These are phyloP conservation scores for Mycena galopus DNA, from an alignment of 768 basidiomycete species.

Conservation along the genomic window DNA sequence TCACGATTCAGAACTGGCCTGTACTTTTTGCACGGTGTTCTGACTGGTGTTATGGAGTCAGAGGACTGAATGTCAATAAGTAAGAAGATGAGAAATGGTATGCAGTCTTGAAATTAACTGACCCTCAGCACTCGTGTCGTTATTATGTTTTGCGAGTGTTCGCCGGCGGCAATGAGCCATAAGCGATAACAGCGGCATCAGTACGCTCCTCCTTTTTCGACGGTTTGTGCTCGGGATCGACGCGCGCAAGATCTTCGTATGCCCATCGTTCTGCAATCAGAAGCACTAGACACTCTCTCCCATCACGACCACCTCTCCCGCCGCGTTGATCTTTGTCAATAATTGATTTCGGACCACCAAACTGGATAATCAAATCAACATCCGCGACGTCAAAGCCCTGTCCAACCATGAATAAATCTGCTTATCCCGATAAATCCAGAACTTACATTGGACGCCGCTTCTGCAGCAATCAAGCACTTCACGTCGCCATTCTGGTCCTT, in stretches of 20 bases:
- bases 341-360: not conserved
- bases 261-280: slow-evolving; percentile 19
- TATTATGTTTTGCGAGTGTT: not conserved
- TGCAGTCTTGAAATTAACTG: not conserved
- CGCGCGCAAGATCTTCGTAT: not conserved
- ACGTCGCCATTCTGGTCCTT: not conserved
- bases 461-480: not conserved
- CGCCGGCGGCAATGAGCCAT: not conserved
- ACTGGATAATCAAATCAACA: not conserved
- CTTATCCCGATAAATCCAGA: no score
- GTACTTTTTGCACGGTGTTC: not conserved
- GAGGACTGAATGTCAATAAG: not conserved
- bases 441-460: slow-evolving; percentile 3
- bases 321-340: slow-evolving; percentile 7
- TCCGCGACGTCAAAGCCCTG: not conserved
- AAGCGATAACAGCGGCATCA: not conserved
- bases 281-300: slow-evolving; percentile 1
- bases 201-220: not conserved
- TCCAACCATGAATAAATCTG: no score
- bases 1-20: not conserved
- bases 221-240: not conserved
- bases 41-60: not conserved
- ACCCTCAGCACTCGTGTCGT: not conserved
- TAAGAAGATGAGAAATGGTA: no score
- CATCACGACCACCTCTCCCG: slow-evolving; percentile 17